Percentiles rank a stretch among this genome's conserved stretches.
These are phyloP conservation scores for Corylus heterophylla DNA, from an alignment of 306 rosid genomes.

Conservation along the genomic window DNA sequence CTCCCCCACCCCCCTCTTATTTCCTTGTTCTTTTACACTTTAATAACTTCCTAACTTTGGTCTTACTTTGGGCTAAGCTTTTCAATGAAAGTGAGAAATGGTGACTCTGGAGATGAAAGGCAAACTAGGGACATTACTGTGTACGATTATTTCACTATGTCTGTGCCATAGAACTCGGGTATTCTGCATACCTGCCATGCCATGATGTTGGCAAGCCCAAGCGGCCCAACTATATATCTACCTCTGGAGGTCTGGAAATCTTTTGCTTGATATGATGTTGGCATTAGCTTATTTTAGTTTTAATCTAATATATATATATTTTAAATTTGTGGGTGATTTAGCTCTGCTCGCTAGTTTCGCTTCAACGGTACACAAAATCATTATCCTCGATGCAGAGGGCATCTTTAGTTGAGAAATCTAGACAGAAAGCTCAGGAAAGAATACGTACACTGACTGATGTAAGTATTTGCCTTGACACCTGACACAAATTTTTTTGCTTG, in stretches of 20 bases:
- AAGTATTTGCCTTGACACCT: constrained; percentile 22
- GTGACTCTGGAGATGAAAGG: constrained; percentile 34
- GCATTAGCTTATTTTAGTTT: constrained; percentile 1
- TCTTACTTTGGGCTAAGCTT: constrained; percentile 49
- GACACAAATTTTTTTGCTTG: constrained; percentile 1
- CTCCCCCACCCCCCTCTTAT: constrained; percentile 5
- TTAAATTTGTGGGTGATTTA: constrained; percentile 32
- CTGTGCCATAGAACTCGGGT: constrained; percentile 56
- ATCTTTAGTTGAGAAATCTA: constrained; percentile 75
- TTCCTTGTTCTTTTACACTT: constrained; percentile 11
- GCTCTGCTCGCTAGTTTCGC: constrained; percentile 80
- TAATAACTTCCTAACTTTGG: constrained; percentile 12
- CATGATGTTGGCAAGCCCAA: constrained; percentile 87
- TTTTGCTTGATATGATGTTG: constrained; percentile 6
- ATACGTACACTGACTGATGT: constrained; percentile 56
- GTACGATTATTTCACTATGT: constrained; percentile 65
- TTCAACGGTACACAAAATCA: constrained; percentile 81
- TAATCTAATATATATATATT: constrained; percentile 3
- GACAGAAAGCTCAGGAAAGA: constrained; percentile 87
- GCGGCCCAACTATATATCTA: constrained; percentile 53
- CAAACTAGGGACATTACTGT: constrained; percentile 71
- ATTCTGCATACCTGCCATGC: constrained; percentile 75
- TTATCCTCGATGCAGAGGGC: constrained; percentile 74
- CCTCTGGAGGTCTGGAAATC: constrained; percentile 74
- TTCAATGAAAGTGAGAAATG: constrained; percentile 66